Base-by-base conservation (phyloP, 495 filamentous ascomycete genomes). In the Aspergillus ellipticus region DNA sequence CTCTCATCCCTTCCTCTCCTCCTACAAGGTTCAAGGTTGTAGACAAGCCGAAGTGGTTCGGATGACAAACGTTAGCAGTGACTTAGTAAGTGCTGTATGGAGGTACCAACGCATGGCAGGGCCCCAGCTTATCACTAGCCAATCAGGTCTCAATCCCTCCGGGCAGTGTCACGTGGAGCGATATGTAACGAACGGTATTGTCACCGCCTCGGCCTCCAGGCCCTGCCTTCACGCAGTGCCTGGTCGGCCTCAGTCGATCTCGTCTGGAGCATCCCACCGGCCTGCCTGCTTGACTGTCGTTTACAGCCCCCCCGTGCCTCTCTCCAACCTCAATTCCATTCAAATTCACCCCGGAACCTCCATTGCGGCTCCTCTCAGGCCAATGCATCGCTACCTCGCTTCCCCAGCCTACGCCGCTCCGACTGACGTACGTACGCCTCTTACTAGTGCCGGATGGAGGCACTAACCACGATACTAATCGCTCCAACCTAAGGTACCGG, bases 61-160 rank as follows among this genome's bases (percentile, higher is more conserved):
- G 17, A 37, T 51, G 49, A 39, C 35, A 51, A 41, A 41, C n/a
- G n/a, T n/a, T n/a, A n/a, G n/a, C n/a, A n/a, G n/a, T n/a, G n/a
- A n/a, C n/a, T n/a, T n/a, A n/a, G n/a, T n/a, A n/a, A n/a, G n/a
- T n/a, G n/a, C n/a, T n/a, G n/a, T n/a, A n/a, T n/a, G n/a, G n/a
- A n/a, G n/a, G n/a, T 21, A 15, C 17, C n/a, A 19, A 0, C 43
- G 17, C 35, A 33, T 1, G 9, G 31, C 31, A 33, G 33, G 39
- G 39, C 20, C 9, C 49, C 37, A 20, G 24, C 58, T 57, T 61
- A 61, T 61, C 59, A 57, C 46, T 48, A 45, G 22, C 59, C 59
- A 61, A 61, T 53, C 45, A 54, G 24, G 2, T 16, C n/a, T 20
- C 42, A 4, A 17, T 2, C 29, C 8, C 8, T 24, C 19, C 11